Evolutionary conservation across 768 basidiomycete species (phyloP).

Genomic region (Sporobolomyces phaffii): DNA sequence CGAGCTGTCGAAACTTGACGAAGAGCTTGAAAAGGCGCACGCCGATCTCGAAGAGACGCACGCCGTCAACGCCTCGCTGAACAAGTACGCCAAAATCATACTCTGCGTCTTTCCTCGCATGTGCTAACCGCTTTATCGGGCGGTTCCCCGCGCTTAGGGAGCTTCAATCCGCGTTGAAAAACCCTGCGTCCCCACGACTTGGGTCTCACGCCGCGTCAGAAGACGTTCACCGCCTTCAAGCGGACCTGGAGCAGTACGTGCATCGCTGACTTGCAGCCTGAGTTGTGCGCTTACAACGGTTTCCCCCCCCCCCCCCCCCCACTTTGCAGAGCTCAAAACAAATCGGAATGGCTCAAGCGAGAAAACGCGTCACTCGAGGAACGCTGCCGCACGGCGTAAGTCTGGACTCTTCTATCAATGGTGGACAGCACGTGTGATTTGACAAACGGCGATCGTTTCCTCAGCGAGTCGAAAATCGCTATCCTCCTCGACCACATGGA

Average conservation of each 20-base stretch:
- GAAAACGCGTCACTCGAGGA: constrained; percentile 59
- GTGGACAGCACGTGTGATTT: too few species aligned
- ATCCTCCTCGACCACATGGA: constrained; percentile 74
- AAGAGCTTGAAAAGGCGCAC: constrained; percentile 66
- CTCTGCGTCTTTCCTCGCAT: too few species aligned
- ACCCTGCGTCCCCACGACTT: constrained; percentile 9
- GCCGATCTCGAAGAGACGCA: constrained; percentile 70
- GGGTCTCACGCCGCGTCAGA: neutral
- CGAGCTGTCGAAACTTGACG: constrained; percentile 69
- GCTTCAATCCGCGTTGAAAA: constrained; percentile 30
- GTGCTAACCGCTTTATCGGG: too few species aligned
- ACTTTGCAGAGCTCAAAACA: constrained; percentile 25
- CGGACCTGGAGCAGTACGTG: constrained; percentile 34
- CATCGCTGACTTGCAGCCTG: too few species aligned
- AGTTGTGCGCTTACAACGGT: too few species aligned
- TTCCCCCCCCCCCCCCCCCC: too few species aligned
- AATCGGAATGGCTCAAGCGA: constrained; percentile 68
- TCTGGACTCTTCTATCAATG: neutral
- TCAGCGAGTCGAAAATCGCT: constrained; percentile 59
- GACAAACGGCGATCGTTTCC: too few species aligned
- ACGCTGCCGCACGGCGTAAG: constrained; percentile 33
- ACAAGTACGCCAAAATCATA: too few species aligned
- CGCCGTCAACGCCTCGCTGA: constrained; percentile 41
- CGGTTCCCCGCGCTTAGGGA: too few species aligned
- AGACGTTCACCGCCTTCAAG: constrained; percentile 25